Evolutionary conservation across 306 rosid species (phyloP), one percentile per base, ranked within the genome.

Genomic region (Cucurbita moschata): DNA sequence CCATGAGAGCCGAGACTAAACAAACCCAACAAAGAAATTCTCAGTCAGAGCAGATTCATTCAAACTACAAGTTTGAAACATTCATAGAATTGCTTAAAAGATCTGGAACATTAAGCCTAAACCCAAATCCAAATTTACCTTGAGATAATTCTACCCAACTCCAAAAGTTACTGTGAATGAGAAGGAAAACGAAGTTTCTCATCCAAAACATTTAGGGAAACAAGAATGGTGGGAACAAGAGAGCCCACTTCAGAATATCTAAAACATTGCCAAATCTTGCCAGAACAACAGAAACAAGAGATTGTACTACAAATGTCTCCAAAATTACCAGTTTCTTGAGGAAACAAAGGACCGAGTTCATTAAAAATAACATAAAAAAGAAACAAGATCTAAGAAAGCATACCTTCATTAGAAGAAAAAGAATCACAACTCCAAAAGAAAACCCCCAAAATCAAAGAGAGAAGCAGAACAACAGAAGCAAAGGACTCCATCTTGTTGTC

Each of bases 401-500:
- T 67, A 95, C 99, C 97, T 89, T 95, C 99, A 23, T 82, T 79
- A 49, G 83, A 66, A 73, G 86, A 79, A 67, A 85, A 75, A 35
- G 85, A 77, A 63, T 84, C 82, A 71, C 89, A 81, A 54, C 64
- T 76, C 82, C 71, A 83, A 51, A 83, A 75, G 72, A 81, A 79
- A 75, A 83, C 70, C 39, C 78, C 82, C 46, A 50, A 77, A 72
- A 85, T 65, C 11, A 87, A 82, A 81, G 76, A 59, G 53, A 86
- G 77, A 72, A 87, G 56, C 80, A 75, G 80, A 79, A 73, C 80
- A 38, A 88, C 72, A 16, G 84, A 81, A 84, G 85, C 73, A 10
- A 75, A 80, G 6, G 80, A 78, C 30, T 76, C 83, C 97, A 90
- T 93, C 77, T 46, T 69, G 43, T 47, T 68, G 58, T 23, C 57